These are phyloP conservation scores for Ogataea methanolica DNA, from an alignment of 805 yeast species.

Conservation along the genomic window DNA sequence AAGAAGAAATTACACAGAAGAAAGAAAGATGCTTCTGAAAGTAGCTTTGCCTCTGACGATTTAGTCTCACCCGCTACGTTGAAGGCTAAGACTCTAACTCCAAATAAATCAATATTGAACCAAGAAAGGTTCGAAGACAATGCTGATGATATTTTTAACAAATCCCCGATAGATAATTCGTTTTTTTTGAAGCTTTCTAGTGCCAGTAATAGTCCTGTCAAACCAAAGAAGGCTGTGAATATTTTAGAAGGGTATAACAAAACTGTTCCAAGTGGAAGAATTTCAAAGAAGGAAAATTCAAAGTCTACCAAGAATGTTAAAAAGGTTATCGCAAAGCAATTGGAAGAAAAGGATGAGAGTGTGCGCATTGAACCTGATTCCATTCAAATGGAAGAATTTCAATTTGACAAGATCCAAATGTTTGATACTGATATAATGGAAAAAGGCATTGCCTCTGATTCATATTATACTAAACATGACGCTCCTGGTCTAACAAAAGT, in stretches of 20 bases:
- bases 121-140: constrained; percentile 22
- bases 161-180: constrained; percentile 7
- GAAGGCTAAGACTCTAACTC: constrained; percentile 1
- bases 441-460: no score
- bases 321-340: neutral
- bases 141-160: constrained; percentile 12
- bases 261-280: constrained; percentile 17
- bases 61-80: constrained; percentile 5
- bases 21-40: constrained; percentile 3
- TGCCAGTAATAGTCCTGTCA: constrained; percentile 7
- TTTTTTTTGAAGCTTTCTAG: constrained; percentile 5
- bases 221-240: constrained; percentile 5
- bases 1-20: constrained; percentile 15
- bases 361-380: no score
- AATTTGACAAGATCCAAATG: no score
- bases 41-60: constrained; percentile 11
- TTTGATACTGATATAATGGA: no score
- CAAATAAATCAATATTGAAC: constrained; percentile 13
- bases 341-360: neutral
- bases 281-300: neutral
- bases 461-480: no score
- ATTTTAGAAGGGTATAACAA: constrained; percentile 14
- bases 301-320: constrained; percentile 1
- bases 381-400: no score
- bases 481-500: no score